These are phyloP conservation scores for Zanthoxylum bungeanum DNA, from an alignment of 345 rosid species.

Conservation along the genomic window DNA sequence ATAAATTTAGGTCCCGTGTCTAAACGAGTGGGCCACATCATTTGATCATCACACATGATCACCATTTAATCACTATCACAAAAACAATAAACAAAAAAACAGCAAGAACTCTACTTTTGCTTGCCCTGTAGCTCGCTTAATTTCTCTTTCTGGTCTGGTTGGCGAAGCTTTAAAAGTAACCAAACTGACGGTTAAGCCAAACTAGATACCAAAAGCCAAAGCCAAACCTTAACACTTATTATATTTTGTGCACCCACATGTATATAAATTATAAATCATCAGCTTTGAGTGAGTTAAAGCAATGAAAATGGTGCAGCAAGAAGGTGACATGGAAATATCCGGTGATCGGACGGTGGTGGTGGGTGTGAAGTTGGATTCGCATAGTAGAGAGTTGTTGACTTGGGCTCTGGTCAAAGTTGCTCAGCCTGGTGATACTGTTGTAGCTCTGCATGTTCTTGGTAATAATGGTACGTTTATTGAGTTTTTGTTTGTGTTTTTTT, in stretches of 20 bases:
- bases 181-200: constrained; percentile 57
- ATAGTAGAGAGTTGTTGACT: constrained; percentile 77
- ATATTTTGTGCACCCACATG: neutral
- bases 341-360: constrained; percentile 67
- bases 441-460: constrained; percentile 84
- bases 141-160: constrained; percentile 33
- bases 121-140: constrained; percentile 8
- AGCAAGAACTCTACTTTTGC: neutral
- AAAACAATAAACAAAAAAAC: neutral
- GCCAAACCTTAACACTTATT: neutral
- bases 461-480: constrained; percentile 35
- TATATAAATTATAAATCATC: constrained; percentile 11
- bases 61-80: neutral
- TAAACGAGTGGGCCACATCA: neutral
- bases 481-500: neutral
- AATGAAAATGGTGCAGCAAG: constrained; percentile 36
- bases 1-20: neutral
- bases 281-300: neutral
- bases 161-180: constrained; percentile 55
- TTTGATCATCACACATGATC: neutral
- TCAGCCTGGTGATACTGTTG: constrained; percentile 76
- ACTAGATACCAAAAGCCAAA: neutral
- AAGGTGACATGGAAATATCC: constrained; percentile 20
- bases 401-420: constrained; percentile 91
- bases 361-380: constrained; percentile 72